Base-by-base conservation (phyloP, 441 rosid genomes). In the Erodium texanum region DNA sequence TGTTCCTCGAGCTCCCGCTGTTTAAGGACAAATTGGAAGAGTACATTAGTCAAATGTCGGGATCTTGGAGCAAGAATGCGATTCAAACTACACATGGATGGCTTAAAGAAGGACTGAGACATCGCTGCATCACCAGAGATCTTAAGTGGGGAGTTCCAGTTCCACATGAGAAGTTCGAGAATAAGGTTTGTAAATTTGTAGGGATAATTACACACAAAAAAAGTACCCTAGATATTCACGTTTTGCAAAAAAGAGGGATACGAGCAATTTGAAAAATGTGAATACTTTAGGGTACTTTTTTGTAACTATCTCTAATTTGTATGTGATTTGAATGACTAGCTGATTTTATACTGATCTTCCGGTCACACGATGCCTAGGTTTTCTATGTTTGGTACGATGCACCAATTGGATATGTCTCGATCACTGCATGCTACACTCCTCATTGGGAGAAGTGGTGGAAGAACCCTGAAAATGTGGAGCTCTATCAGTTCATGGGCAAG, bases 391-490 rank as follows among this genome's bases (percentile, higher is more conserved):
- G 99, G 98, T 94, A 92, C 78, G 99, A 94, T 82, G 99, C 99
- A 14, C 98, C 98, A 54, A 88, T 94, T 75, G 98, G 98, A 32
- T 94, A 94, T 72, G 86, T 87, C 72, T 94, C 98, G n/a, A 89
- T 94, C 81, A 92, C 99, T 16, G 59, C 89, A 64, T 88, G 92
- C 84, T 94, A 92, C 77, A 87, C 97, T 14, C 71, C 86, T 54
- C 91, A 92, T 24, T 94, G 99, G 99, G 97, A 94, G 82, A 82
- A 87, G 75, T 94, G 99, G 99, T 94, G 99, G 99, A 94, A 94
- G 82, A 85, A 91, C 81, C 96, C 97, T 76, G 85, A 89, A 76
- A 85, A 91, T 72, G 99, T 94, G 56, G 99, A 94, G 87, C 81
- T 94, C 67, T 92, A 76, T 82, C 99, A 93, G 80, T 91, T 93